Conservation (phyloP, 78 protist species). For the Planoprotostelium fungivorum region DNA sequence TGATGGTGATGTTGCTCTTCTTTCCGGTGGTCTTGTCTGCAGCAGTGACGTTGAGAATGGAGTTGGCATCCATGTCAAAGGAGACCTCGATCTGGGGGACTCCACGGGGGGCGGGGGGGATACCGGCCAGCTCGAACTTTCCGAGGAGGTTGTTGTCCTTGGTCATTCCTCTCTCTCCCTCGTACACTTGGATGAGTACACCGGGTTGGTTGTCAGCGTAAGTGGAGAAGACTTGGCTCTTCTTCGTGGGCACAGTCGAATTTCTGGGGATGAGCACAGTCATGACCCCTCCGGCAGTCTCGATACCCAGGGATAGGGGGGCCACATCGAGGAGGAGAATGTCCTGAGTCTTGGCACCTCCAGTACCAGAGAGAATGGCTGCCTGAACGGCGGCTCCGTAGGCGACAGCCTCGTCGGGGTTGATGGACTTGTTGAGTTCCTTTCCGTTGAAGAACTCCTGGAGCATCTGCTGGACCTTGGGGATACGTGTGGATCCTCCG, state of each 20-base stretch:
- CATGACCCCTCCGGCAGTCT: conserved; percentile 97
- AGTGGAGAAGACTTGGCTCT: conserved; percentile 87
- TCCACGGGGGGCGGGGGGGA: conserved; percentile 91
- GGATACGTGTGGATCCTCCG: conserved; percentile 99
- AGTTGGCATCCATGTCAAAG: conserved; percentile 86
- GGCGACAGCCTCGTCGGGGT: conserved; percentile 99
- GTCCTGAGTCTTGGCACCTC: conserved; percentile 66
- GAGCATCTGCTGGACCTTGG: conserved; percentile 94
- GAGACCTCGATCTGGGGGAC: conserved; percentile 87
- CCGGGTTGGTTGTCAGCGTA: conserved; percentile 81
- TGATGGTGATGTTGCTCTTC: conserved; percentile 60
- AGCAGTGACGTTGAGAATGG: conserved; percentile 93
- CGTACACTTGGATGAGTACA: conserved; percentile 76
- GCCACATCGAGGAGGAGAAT: conserved; percentile 89
- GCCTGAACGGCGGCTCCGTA: conserved; percentile 99
- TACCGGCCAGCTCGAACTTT: conserved; percentile 68
- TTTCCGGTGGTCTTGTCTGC: conserved; percentile 88
- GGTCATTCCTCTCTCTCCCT: conserved; percentile 87
- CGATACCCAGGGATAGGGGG: conserved; percentile 95
- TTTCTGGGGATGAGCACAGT: conserved; percentile 84
- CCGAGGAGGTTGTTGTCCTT: conserved; percentile 86
- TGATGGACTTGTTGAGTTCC: conserved; percentile 86
- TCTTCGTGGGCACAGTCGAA: conserved; percentile 90
- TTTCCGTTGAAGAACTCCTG: conserved; percentile 96
- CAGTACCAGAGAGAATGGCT: conserved; percentile 87